These are phyloP conservation scores for Microsporum ferrugineum DNA, from an alignment of 2,329 filamentous ascomycete genomes.

Conservation along the genomic window DNA sequence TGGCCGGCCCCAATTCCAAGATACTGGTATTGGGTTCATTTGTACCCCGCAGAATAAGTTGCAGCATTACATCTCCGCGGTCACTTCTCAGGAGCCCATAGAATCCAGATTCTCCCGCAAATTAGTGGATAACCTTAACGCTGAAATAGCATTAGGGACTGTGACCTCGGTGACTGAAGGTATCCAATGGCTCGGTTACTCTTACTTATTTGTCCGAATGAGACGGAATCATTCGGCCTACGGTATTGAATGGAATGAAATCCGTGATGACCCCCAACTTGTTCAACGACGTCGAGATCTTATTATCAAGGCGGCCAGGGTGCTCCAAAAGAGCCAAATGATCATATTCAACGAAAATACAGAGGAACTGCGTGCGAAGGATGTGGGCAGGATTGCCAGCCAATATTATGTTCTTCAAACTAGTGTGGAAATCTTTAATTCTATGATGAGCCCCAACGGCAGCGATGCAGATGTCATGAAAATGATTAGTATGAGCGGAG, in stretches of 20 bases:
- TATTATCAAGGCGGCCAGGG: conserved; percentile 75
- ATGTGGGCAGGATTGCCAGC: conserved; percentile 90
- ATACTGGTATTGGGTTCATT: conserved; percentile 96
- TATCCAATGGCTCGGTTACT: conserved; percentile 95
- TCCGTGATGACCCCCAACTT: conserved; percentile 73
- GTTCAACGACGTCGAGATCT: conserved; percentile 76
- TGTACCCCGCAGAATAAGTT: conserved; percentile 93
- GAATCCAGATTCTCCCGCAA: conserved; percentile 93
- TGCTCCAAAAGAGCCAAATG: conserved; percentile 91
- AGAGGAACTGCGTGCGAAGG: conserved; percentile 84
- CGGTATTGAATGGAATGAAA: conserved; percentile 89
- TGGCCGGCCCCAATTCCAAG: conserved; percentile 92
- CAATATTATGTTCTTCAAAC: conserved; percentile 93
- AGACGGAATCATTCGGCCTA: conserved; percentile 81
- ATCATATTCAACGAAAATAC: conserved; percentile 95
- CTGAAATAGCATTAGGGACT: conserved; percentile 84
- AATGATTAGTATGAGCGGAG: conserved; percentile 95
- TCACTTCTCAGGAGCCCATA: conserved; percentile 92
- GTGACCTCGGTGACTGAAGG: conserved; percentile 90
- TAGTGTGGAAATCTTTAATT: conserved; percentile 92
- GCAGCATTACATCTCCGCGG: conserved; percentile 77
- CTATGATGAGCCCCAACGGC: conserved; percentile 74
- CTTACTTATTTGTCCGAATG: conserved; percentile 96
- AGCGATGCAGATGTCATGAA: conserved; percentile 86
- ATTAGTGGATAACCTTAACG: conserved; percentile 91